Conservation (phyloP, 148 eudicot genomes). For the Chenopodium album region DNA sequence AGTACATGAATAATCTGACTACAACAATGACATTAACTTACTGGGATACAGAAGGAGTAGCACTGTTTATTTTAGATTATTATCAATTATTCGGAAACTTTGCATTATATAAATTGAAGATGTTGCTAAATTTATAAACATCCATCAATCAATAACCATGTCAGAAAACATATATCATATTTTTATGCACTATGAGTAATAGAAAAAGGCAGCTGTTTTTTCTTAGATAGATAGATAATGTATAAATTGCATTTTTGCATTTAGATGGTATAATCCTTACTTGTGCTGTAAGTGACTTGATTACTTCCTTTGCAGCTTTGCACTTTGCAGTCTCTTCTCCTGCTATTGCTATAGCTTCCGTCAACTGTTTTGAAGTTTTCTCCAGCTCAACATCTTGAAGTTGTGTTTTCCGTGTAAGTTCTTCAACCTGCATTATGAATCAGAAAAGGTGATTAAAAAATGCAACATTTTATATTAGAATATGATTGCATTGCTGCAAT, state of each 20-base stretch:
- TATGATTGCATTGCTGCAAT: neutral
- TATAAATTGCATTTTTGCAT: neutral
- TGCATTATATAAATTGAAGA: neutral
- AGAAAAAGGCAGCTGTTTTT: neutral
- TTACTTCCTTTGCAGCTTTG: constrained; percentile 75
- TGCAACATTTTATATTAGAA: neutral
- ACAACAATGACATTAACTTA: neutral
- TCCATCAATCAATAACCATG: neutral
- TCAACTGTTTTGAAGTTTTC: constrained; percentile 53
- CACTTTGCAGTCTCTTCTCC: constrained; percentile 58
- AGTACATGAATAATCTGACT: neutral
- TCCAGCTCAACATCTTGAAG: constrained; percentile 62
- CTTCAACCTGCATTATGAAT: constrained; percentile 49
- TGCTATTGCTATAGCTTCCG: constrained; percentile 54
- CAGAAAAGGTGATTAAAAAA: neutral
- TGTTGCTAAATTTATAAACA: neutral
- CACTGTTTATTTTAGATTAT: neutral
- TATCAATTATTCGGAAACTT: neutral
- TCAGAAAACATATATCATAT: neutral
- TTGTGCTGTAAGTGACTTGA: constrained; percentile 65
- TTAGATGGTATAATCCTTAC: constrained; percentile 35
- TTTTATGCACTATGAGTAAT: neutral
- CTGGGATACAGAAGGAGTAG: neutral
- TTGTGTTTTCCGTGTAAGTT: constrained; percentile 58
- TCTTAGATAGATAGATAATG: no score